phyloP scores from a whole-genome alignment of 176 grass and related monocot species.

The Oryza rufipogon region DNA sequence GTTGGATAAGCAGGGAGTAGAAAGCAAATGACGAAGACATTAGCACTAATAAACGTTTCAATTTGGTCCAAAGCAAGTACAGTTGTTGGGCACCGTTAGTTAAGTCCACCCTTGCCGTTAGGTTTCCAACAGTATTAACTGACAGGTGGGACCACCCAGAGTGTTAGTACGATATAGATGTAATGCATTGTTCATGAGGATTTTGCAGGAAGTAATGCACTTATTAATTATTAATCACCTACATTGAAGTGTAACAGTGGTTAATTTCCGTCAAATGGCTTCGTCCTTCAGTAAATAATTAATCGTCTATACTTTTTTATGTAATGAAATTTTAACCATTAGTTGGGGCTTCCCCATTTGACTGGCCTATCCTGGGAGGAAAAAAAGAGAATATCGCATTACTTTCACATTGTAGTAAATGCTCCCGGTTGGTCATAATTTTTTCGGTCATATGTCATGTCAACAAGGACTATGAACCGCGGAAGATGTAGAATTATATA shows the following conservation, averaged over 20 bases:
- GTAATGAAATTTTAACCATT: neutral
- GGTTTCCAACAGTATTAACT: neutral
- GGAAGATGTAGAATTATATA: neutral
- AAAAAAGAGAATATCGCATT: neutral
- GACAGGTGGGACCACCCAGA: neutral
- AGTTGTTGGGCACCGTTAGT: conserved; percentile 30
- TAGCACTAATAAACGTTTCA: conserved; percentile 3
- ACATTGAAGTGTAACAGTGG: too few species aligned
- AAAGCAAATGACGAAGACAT: neutral
- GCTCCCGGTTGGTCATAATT: neutral
- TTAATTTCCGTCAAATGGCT: neutral
- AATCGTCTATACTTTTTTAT: neutral
- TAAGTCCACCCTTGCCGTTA: conserved; percentile 3
- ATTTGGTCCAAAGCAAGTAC: conserved; percentile 30
- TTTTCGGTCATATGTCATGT: neutral
- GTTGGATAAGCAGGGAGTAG: neutral
- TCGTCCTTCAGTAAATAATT: neutral
- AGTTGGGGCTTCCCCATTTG: neutral
- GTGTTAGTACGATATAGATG: neutral
- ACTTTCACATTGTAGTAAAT: neutral
- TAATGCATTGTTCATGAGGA: neutral
- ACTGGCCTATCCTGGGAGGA: neutral
- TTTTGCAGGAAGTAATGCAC: neutral
- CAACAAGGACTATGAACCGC: neutral
- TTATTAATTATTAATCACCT: neutral